phyloP scores from a whole-genome alignment of 2,329 filamentous ascomycete species.

The Monilinia fructicola region DNA sequence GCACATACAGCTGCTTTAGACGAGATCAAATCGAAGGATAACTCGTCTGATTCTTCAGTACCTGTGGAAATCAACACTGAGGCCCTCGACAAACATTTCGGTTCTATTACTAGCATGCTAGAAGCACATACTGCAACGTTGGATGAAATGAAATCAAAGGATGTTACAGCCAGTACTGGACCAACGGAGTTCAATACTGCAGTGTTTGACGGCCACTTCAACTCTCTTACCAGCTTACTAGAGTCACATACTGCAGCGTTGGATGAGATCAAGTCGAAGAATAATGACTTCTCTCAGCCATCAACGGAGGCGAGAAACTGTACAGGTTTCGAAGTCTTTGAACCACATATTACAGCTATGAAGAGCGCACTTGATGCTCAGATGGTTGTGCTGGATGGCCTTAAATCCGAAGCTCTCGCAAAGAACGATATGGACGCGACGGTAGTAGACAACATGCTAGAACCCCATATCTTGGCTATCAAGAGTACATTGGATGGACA shows the following conservation, averaged over 20 bases:
- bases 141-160: conserved; percentile 29
- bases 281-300: not conserved
- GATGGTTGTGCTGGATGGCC: conserved; percentile 27
- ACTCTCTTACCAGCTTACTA: conserved; percentile 24
- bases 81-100: conserved; percentile 21
- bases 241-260: conserved; percentile 24
- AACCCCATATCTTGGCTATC: conserved; percentile 25
- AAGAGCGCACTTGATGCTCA: conserved; percentile 31
- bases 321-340: conserved; percentile 24
- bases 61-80: conserved; percentile 1
- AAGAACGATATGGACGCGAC: conserved; percentile 9
- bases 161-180: not conserved
- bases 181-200: not conserved
- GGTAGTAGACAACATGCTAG: not conserved
- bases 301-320: not conserved
- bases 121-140: conserved; percentile 26
- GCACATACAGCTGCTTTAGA: conserved; percentile 27
- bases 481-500: conserved; percentile 29
- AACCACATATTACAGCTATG: conserved; percentile 32
- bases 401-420: conserved; percentile 21
- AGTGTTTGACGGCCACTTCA: conserved; percentile 23
- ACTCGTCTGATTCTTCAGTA: conserved; percentile 1
- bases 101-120: conserved; percentile 23
- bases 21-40: conserved; percentile 27
- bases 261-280: conserved; percentile 16